Evolutionary conservation across 805 yeast genomes (phyloP).

Genomic region (Wickerhamomyces subpelliculosus): DNA sequence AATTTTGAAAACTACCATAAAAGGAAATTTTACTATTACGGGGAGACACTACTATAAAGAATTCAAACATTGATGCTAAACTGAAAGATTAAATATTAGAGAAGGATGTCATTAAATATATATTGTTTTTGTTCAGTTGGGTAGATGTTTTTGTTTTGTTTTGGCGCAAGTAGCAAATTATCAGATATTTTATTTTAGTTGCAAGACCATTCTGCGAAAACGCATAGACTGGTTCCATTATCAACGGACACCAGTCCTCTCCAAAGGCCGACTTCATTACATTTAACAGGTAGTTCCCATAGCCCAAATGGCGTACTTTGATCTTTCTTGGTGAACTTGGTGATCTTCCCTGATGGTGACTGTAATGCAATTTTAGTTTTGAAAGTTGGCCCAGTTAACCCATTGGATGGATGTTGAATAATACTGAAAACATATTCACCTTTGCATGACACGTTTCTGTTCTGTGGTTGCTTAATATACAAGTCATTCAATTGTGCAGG

Average conservation of each 20-base stretch:
- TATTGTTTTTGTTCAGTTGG: no score
- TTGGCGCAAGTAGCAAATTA: no score
- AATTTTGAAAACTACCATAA: no score
- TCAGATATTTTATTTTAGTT: no score
- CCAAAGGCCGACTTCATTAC: slow-evolving; percentile 77
- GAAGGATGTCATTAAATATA: neutral
- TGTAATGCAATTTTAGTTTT: slow-evolving; percentile 63
- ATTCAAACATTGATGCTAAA: no score
- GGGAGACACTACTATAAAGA: no score
- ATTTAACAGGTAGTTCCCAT: slow-evolving; percentile 53
- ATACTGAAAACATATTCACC: slow-evolving; percentile 61
- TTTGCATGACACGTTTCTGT: slow-evolving; percentile 46
- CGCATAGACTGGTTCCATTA: slow-evolving; percentile 74
- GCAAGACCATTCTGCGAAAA: slow-evolving; percentile 88
- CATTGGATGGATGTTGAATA: slow-evolving; percentile 37
- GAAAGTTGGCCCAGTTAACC: slow-evolving; percentile 8
- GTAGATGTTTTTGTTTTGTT: no score
- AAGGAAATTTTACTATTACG: no score
- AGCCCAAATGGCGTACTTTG: slow-evolving; percentile 40
- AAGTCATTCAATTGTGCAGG: slow-evolving; percentile 64
- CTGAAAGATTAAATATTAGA: no score
- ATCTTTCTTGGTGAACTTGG: slow-evolving; percentile 47
- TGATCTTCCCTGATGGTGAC: slow-evolving; percentile 78
- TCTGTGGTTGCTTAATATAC: slow-evolving; percentile 83
- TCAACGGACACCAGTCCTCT: slow-evolving; percentile 76